Conservation (phyloP, 1,284 basidiomycete genomes). For the Cystobasidiaceae sp. region DNA sequence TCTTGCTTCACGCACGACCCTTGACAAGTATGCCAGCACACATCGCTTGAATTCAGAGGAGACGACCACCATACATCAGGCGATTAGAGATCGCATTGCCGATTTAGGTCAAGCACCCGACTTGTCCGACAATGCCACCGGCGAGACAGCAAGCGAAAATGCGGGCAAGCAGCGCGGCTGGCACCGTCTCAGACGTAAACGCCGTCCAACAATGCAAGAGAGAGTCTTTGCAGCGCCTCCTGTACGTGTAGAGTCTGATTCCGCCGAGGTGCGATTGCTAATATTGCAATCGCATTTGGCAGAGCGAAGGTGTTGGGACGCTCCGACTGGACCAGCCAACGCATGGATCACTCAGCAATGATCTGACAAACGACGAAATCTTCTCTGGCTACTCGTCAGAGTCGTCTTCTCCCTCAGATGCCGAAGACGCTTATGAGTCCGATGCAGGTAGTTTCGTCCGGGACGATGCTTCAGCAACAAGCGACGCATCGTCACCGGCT, state of each 20-base stretch:
- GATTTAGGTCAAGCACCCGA: not conserved
- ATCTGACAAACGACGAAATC: not conserved
- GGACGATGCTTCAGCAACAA: constrained; percentile 22
- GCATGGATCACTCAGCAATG: constrained; percentile 15
- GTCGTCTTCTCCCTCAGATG: constrained; percentile 3
- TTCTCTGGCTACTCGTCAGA: constrained; percentile 7
- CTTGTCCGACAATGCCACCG: not conserved
- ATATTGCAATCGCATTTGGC: not conserved
- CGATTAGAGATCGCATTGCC: not conserved
- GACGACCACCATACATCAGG: not conserved
- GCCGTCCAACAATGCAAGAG: not conserved
- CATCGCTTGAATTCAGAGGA: not conserved
- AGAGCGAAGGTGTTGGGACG: constrained; percentile 32
- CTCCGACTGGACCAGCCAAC: constrained; percentile 4
- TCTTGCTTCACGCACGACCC: not conserved
- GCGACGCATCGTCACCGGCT: constrained; percentile 15
- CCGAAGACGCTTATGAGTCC: not conserved
- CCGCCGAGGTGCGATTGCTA: not conserved
- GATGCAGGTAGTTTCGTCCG: not conserved
- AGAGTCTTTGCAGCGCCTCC: constrained; percentile 18
- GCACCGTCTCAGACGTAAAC: constrained; percentile 1
- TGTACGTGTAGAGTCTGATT: not conserved
- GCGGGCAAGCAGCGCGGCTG: not conserved
- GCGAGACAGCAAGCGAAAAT: not conserved
- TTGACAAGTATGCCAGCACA: not conserved